Evolutionary conservation across 768 basidiomycete genomes (phyloP).

Genomic region (Polyporus arcularius): DNA sequence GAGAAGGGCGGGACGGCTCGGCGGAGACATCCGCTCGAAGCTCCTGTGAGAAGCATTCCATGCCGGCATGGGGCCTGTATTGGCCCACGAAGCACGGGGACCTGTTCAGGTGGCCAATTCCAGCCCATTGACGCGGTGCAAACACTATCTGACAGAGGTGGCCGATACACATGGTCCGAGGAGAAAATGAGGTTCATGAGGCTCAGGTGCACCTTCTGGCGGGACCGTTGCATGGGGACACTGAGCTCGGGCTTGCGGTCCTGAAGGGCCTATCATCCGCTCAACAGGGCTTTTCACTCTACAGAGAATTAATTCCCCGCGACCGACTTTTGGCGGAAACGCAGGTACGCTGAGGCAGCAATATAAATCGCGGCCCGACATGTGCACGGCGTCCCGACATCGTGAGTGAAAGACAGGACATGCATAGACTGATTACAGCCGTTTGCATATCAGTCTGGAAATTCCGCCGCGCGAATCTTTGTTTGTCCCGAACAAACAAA

Average conservation of each 20-base stretch:
- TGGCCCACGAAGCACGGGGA: constrained; percentile 17
- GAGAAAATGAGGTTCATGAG: constrained; percentile 2
- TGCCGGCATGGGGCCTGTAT: constrained; percentile 8
- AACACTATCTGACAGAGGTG: constrained; percentile 11
- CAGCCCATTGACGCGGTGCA: constrained; percentile 13
- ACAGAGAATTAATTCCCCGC: neutral
- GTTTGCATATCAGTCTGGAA: too few species aligned
- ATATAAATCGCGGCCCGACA: neutral
- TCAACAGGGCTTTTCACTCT: neutral
- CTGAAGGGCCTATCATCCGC: constrained; percentile 7
- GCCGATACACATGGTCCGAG: constrained; percentile 11
- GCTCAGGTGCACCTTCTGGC: neutral
- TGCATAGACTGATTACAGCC: too few species aligned
- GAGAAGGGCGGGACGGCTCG: constrained; percentile 18
- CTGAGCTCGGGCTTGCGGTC: constrained; percentile 12
- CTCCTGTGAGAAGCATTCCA: constrained; percentile 1
- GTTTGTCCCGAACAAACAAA: too few species aligned
- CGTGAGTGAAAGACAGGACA: too few species aligned
- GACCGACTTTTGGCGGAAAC: neutral
- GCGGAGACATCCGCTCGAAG: constrained; percentile 11
- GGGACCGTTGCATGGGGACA: constrained; percentile 9
- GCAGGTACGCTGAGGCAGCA: neutral
- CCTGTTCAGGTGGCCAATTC: constrained; percentile 13
- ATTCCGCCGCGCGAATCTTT: too few species aligned
- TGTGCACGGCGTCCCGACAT: too few species aligned